A percentile compares a stretch with the other conserved stretches of the same genome.
These are phyloP conservation scores for Aegilops speltoides DNA, from an alignment of 176 grass and related monocot genomes.

Conservation along the genomic window DNA sequence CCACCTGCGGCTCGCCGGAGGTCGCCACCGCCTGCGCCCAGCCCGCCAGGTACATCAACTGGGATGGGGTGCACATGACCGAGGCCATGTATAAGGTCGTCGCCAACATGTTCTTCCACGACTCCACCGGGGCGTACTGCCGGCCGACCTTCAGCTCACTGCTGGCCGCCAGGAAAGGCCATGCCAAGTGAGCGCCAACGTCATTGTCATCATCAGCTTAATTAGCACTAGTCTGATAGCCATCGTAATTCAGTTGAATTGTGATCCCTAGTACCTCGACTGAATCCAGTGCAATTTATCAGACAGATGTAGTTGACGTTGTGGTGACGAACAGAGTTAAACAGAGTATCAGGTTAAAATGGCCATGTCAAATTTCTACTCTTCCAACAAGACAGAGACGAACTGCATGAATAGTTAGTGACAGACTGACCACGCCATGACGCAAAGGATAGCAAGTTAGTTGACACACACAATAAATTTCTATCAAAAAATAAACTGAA, in stretches of 20 bases:
- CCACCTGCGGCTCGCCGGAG: slow-evolving; percentile 73
- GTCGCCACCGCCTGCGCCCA: slow-evolving; percentile 54
- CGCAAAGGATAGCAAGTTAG: too few relatives aligned
- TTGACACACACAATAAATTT: too few relatives aligned
- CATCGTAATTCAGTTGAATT: too few relatives aligned
- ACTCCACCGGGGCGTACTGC: slow-evolving; percentile 41
- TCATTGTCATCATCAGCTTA: background rate
- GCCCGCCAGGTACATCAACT: slow-evolving; percentile 64
- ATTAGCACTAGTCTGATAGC: background rate
- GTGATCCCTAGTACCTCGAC: too few relatives aligned
- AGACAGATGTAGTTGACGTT: background rate
- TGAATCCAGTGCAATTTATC: slow-evolving; percentile 1
- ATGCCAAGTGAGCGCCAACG: slow-evolving; percentile 13
- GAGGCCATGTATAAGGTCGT: slow-evolving; percentile 85
- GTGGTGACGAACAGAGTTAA: slow-evolving; percentile 1
- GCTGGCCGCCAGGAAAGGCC: slow-evolving; percentile 34
- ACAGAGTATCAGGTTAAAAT: background rate
- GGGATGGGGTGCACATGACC: slow-evolving; percentile 95
- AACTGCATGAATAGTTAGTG: too few relatives aligned
- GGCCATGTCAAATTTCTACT: too few relatives aligned
- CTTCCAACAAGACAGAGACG: too few relatives aligned
- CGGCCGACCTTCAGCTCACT: slow-evolving; percentile 55
- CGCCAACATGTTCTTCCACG: slow-evolving; percentile 68
- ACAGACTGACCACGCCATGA: too few relatives aligned
- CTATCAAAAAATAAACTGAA: too few relatives aligned